Conservation (phyloP, 169 alveolate species). For the Cryptosporidium meleagridis region DNA sequence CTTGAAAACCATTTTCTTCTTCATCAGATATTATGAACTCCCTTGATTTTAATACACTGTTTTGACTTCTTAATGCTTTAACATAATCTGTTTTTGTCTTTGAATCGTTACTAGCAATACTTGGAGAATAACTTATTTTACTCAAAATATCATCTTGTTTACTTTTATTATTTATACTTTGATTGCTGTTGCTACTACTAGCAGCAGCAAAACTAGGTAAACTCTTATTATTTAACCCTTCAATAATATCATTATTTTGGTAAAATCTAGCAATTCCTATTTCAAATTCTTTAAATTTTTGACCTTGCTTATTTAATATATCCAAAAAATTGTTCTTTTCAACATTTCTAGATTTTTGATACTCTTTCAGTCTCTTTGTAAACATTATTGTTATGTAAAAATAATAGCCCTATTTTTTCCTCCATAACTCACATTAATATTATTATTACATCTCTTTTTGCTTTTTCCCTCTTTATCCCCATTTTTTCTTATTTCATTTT, state of each 20-base stretch:
- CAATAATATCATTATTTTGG: not conserved
- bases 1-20: not conserved
- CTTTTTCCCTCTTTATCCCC: not conserved
- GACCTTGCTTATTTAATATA: not conserved
- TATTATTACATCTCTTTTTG: not conserved
- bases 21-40: not conserved
- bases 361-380: slow-evolving; percentile 24
- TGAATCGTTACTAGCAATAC: not conserved
- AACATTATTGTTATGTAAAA: not conserved
- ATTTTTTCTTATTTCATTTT: not conserved
- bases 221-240: not conserved
- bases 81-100: slow-evolving; percentile 2
- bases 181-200: not conserved
- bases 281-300: not conserved
- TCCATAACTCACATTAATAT: not conserved
- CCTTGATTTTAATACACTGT: not conserved
- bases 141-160: not conserved
- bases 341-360: not conserved
- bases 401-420: not conserved
- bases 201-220: not conserved
- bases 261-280: not conserved
- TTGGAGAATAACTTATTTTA: not conserved
- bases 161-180: not conserved
- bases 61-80: not conserved
- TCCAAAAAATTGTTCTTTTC: not conserved